Evolutionary conservation across 345 rosid species (phyloP).

Genomic region (Anastatica hierochuntica): DNA sequence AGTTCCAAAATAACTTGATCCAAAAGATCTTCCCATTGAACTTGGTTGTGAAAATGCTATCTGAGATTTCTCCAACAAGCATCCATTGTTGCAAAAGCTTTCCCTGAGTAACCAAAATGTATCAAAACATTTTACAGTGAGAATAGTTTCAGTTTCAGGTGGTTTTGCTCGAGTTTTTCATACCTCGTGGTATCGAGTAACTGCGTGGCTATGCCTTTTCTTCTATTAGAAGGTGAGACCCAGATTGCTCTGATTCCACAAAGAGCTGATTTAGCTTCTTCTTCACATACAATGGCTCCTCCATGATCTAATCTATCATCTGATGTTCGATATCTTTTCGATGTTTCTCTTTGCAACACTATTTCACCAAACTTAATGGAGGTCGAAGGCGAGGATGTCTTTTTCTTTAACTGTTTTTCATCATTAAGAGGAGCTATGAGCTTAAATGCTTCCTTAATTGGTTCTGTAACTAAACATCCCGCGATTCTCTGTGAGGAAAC

Average conservation of each 20-base stretch:
- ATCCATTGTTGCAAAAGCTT: conserved; percentile 39
- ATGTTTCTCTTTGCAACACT: conserved; percentile 44
- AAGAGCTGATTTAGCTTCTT: conserved; percentile 40
- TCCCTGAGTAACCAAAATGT: conserved; percentile 35
- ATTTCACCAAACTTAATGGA: conserved; percentile 60
- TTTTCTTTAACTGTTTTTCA: conserved; percentile 24
- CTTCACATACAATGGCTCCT: conserved; percentile 45
- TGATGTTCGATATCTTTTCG: conserved; percentile 28
- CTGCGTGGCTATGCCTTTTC: conserved; percentile 56
- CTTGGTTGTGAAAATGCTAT: conserved; percentile 78
- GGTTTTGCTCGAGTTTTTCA: conserved; percentile 1
- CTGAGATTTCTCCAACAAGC: conserved; percentile 37
- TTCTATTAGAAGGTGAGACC: conserved; percentile 77
- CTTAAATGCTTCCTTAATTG: conserved; percentile 69
- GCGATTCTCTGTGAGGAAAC: conserved; percentile 49
- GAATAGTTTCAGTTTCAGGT: background rate
- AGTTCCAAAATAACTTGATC: conserved; percentile 39
- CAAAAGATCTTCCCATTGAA: conserved; percentile 58
- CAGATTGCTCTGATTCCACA: conserved; percentile 89
- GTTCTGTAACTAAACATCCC: conserved; percentile 73
- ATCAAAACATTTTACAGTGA: background rate
- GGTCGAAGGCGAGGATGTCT: conserved; percentile 23
- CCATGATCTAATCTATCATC: conserved; percentile 27
- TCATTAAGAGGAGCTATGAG: conserved; percentile 31
- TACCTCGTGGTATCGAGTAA: conserved; percentile 80